A percentile compares a stretch with the other conserved stretches of the same genome.
These are phyloP conservation scores for Venturia aucupariae DNA, from an alignment of 2,329 filamentous ascomycete species.

Conservation along the genomic window DNA sequence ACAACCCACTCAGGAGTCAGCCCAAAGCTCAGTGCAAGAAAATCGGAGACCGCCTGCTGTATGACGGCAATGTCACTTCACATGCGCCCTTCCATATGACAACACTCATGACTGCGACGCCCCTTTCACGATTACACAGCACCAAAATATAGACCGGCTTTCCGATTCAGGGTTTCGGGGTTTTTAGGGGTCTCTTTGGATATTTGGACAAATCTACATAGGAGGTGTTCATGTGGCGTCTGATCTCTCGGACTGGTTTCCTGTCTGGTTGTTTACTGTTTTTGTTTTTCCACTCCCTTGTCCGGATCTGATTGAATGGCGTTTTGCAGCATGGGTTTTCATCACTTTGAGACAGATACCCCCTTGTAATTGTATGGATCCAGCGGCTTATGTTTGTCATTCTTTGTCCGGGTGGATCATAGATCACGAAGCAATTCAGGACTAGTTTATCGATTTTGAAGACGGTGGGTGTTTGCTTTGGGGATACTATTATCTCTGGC, in stretches of 20 bases:
- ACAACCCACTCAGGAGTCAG: conserved; percentile 3
- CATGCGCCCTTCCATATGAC: background rate
- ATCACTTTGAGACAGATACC: background rate
- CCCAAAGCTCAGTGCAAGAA: background rate
- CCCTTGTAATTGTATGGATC: conserved; percentile 5
- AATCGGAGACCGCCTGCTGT: background rate
- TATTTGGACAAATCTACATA: conserved; percentile 4
- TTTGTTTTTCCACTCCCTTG: background rate
- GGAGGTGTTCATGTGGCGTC: conserved; percentile 4
- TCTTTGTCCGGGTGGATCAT: background rate
- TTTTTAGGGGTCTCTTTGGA: background rate
- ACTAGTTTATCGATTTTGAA: background rate
- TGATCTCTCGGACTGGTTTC: background rate
- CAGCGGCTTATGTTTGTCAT: background rate
- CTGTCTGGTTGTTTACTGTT: background rate
- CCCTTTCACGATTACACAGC: conserved; percentile 5
- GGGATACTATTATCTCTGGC: background rate
- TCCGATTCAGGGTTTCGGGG: background rate
- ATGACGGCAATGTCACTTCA: background rate
- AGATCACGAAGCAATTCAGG: conserved; percentile 7
- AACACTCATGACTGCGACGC: background rate
- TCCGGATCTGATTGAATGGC: background rate
- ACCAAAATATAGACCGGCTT: background rate
- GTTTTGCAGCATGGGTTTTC: background rate
- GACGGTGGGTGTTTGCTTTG: background rate